Evolutionary conservation across 768 basidiomycete species (phyloP), one percentile per base, ranked within the genome.

Genomic region (Pisolithus marmoratus): DNA sequence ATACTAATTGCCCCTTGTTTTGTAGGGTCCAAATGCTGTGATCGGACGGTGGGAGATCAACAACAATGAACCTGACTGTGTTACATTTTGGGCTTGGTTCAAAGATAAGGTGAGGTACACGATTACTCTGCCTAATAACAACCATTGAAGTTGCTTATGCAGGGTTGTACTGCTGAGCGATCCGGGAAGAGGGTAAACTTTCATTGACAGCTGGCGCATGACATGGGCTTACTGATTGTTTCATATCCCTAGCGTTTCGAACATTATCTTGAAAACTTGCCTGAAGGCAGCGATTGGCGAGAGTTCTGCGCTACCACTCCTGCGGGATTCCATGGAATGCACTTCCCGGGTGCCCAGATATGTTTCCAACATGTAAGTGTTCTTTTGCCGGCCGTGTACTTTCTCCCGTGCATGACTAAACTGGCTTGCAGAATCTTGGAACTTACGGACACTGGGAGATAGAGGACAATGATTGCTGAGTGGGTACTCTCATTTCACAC

Each of bases 301-400:
- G 58, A 62, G 42, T 64, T 70, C 46, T 70, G 69, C 46, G 63
- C 69, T 12, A 68, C 67, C 7, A 70, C 68, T 1, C 68, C 68
- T 0, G 61, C 50, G 1, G 49, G 31, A 11, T 67, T 70, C 52
- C 54, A 17, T n/a, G 56, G 58, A 6, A 46, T 67, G 51, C 58
- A 61, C 20, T 70, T 67, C 37, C 22, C 42, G 0, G 58, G 61
- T 15, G 61, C 67, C 0, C 46, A 63, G 1, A 46, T 55, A 44
- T 69, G 64, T 27, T 60, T 54, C 47, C 50, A 61, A 48, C n/a
- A 19, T 3, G 64, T 66, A 37, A 41, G 64, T 27, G 26, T 27
- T 8, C 26, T 27, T 27, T 2, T 3, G 8, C 26, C 8, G 3
- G 26, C 8, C 26, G 26, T 27, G 26, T 8, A 54, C 26, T 37